phyloP scores from a whole-genome alignment of 2,329 filamentous ascomycete genomes.

The Colletotrichum zoysiae region DNA sequence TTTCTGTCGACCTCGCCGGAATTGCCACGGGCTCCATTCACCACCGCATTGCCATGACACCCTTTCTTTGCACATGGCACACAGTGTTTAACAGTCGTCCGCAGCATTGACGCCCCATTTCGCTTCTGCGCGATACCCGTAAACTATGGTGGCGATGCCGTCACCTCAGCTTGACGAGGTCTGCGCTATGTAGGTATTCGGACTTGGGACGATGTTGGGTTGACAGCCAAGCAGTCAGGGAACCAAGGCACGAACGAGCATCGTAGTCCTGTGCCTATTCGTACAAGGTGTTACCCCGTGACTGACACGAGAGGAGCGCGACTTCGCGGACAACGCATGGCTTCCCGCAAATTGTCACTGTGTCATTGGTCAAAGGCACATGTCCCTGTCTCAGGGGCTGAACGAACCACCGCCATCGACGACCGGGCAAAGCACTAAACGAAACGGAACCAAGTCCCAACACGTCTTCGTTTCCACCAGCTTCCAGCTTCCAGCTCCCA shows the following conservation, averaged over 20 bases:
- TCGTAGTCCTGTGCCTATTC: too few species aligned
- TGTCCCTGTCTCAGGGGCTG: constrained; percentile 28
- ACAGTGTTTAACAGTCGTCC: neutral
- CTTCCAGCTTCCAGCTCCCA: constrained; percentile 2
- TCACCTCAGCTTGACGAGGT: neutral
- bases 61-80: constrained; percentile 1
- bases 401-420: constrained; percentile 11
- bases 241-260: too few species aligned
- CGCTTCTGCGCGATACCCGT: neutral
- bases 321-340: constrained; percentile 21
- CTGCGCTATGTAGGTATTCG: neutral
- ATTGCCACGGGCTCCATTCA: constrained; percentile 30
- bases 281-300: neutral
- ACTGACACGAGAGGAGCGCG: constrained; percentile 33
- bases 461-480: neutral
- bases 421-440: constrained; percentile 27
- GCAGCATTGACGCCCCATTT: constrained; percentile 15
- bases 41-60: neutral
- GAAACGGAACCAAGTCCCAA: constrained; percentile 11
- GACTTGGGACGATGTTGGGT: constrained; percentile 22
- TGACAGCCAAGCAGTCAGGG: constrained; percentile 23
- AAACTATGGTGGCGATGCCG: neutral
- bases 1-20: constrained; percentile 19
- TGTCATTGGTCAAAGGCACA: constrained; percentile 29
- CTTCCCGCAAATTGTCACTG: constrained; percentile 9